These are phyloP conservation scores for Ustilago tritici DNA, from an alignment of 1,284 basidiomycete genomes.

Conservation along the genomic window DNA sequence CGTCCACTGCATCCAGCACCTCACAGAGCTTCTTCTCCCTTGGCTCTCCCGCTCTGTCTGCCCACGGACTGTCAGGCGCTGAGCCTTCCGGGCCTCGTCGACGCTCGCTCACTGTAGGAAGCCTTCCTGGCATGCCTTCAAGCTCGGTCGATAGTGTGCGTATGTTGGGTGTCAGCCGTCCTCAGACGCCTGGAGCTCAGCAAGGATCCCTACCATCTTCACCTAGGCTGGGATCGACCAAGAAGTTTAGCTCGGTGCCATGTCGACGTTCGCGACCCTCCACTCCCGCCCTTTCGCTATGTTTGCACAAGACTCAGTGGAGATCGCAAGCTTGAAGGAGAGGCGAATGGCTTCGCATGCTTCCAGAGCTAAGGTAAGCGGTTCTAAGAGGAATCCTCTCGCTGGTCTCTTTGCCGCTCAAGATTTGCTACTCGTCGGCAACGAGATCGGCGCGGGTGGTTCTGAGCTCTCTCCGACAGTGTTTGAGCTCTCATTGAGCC, in stretches of 20 bases:
- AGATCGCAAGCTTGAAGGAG: conserved; percentile 8
- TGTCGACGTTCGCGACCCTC: conserved; percentile 10
- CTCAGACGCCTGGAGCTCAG: conserved; percentile 13
- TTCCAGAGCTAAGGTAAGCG: not conserved
- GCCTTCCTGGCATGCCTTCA: conserved; percentile 6
- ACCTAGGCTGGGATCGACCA: not conserved
- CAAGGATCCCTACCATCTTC: conserved; percentile 6
- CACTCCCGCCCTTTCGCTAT: not conserved
- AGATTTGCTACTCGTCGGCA: not conserved
- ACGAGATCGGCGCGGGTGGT: not conserved
- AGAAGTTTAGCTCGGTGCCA: conserved; percentile 26
- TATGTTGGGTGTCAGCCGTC: conserved; percentile 3
- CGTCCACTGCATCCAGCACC: conserved; percentile 13
- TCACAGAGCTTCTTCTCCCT: conserved; percentile 1
- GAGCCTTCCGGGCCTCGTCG: conserved; percentile 4
- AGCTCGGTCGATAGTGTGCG: conserved; percentile 24
- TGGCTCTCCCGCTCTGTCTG: conserved; percentile 1
- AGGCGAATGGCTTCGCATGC: conserved; percentile 13
- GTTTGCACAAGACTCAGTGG: not conserved
- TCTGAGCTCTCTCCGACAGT: conserved; percentile 10
- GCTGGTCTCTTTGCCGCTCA: conserved; percentile 9
- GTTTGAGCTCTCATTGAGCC: conserved; percentile 4
- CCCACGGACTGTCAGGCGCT: not conserved
- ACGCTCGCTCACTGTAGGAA: conserved; percentile 21
- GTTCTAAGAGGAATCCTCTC: conserved; percentile 4